Evolutionary conservation across 495 filamentous ascomycete genomes (phyloP), one percentile per base, ranked within the genome.

Genomic region (Apiosordaria backusii): DNA sequence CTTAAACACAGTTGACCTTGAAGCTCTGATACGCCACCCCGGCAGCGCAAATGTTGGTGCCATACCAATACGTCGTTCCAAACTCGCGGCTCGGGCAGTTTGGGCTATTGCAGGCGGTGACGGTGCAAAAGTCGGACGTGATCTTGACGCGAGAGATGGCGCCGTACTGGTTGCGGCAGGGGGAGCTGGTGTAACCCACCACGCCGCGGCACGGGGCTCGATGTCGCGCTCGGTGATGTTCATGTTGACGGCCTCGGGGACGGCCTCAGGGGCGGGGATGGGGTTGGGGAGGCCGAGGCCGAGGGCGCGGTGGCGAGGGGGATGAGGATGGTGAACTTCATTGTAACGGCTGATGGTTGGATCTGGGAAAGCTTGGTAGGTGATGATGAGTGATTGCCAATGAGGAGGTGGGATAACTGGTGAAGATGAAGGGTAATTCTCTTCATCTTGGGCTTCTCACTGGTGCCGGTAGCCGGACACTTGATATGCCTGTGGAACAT

Each of bases 51-150:
- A 57, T 24, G 23, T 57, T 57, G 23, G 53, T 22, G 5, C 53
- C 53, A 57, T 57, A 57, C 0, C 19, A 9, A 21, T 57, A 57
- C 9, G 53, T 57, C 1, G 53, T 57, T 3, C 53, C 53, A 21
- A 57, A 57, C 53, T 57, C 53, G 23, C 53, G 53, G 23, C 53
- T 57, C 15, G 53, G 53, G 53, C 53, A 57, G 53, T 23, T 57
- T 13, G 23, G 19, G 53, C 53, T 24, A 18, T 21, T 57, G 53
- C 21, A 57, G 19, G 53, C 53, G 19, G 53, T 57, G 53, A 57
- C 19, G 19, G 53, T 57, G 53, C 53, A 57, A 7, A 15, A 6
- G 53, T 57, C 53, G 10, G 53, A 22, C 5, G 23, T 24, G 53
- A 57, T 57, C 53, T 57, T 57, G 53, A 57, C 53, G 19, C 53